A percentile compares a stretch with the other conserved stretches of the same genome.
These are phyloP conservation scores for Xylariaceae sp. DNA, from an alignment of 2,329 filamentous ascomycete species.

Conservation along the genomic window DNA sequence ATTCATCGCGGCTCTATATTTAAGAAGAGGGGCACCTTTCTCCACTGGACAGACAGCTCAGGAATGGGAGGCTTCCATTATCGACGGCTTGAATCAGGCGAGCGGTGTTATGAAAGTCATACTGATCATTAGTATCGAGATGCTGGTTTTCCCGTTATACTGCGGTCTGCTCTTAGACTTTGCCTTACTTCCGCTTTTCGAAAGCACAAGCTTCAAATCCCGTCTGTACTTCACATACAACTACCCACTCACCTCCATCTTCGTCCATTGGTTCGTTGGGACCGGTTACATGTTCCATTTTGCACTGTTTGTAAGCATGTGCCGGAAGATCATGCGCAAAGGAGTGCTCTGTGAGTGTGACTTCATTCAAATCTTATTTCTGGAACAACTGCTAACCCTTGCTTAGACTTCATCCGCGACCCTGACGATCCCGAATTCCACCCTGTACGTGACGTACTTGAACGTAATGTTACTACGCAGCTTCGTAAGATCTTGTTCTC, in stretches of 20 bases:
- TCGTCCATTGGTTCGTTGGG: slow-evolving; percentile 97
- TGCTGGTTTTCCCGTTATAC: slow-evolving; percentile 95
- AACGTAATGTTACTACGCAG: slow-evolving; percentile 87
- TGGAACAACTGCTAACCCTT: slow-evolving; percentile 26
- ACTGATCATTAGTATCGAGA: slow-evolving; percentile 96
- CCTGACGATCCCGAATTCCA: slow-evolving; percentile 98
- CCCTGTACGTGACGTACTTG: slow-evolving; percentile 91
- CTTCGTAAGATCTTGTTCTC: slow-evolving; percentile 95
- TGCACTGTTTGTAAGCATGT: slow-evolving; percentile 97
- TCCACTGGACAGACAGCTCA: slow-evolving; percentile 53
- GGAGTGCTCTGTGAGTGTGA: slow-evolving; percentile 78
- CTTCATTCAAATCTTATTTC: neutral
- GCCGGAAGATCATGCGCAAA: slow-evolving; percentile 91
- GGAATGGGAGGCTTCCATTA: slow-evolving; percentile 70
- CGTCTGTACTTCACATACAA: slow-evolving; percentile 73
- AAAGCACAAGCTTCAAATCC: slow-evolving; percentile 70
- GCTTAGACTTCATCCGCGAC: slow-evolving; percentile 86
- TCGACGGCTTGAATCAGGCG: slow-evolving; percentile 84
- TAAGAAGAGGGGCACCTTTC: slow-evolving; percentile 68
- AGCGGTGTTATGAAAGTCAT: slow-evolving; percentile 98
- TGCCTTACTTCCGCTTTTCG: slow-evolving; percentile 85
- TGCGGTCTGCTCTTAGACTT: slow-evolving; percentile 87
- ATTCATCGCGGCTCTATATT: slow-evolving; percentile 70
- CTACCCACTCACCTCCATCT: slow-evolving; percentile 84
- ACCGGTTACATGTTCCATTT: slow-evolving; percentile 99